phyloP scores from a whole-genome alignment of 225 moss, liverwort and hornwort genomes.

The Neckera pumila region DNA sequence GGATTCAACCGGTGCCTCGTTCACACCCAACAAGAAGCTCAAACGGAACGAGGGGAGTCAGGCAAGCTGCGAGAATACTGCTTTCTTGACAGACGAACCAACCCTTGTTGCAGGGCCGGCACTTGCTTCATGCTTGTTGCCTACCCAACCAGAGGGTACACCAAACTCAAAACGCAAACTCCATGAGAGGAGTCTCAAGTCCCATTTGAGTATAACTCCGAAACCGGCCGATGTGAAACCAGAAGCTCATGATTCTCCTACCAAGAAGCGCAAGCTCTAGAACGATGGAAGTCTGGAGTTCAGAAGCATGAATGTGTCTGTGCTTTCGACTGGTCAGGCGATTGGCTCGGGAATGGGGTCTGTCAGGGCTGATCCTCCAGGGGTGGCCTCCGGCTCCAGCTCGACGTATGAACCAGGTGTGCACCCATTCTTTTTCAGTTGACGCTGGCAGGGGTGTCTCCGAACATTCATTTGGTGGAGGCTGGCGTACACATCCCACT shows the following conservation, averaged over 20 bases:
- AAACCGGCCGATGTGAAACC: neutral
- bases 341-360: neutral
- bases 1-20: neutral
- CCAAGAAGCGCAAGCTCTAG: neutral
- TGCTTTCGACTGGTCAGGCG: neutral
- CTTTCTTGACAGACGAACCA: neutral
- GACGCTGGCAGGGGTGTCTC: too few relatives aligned
- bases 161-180: neutral
- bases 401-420: neutral
- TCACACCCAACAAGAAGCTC: neutral
- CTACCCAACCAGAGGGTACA: neutral
- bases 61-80: neutral
- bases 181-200: neutral
- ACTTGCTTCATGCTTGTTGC: neutral
- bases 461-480: neutral
- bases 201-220: neutral
- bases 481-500: neutral
- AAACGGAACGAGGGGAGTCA: neutral
- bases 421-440: neutral
- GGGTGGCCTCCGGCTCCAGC: neutral
- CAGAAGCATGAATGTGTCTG: neutral
- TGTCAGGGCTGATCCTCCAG: neutral
- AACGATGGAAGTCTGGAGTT: neutral
- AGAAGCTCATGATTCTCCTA: neutral
- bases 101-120: neutral